phyloP scores from a whole-genome alignment of 176 grass and related monocot species.

The Cenchrus americanus region DNA sequence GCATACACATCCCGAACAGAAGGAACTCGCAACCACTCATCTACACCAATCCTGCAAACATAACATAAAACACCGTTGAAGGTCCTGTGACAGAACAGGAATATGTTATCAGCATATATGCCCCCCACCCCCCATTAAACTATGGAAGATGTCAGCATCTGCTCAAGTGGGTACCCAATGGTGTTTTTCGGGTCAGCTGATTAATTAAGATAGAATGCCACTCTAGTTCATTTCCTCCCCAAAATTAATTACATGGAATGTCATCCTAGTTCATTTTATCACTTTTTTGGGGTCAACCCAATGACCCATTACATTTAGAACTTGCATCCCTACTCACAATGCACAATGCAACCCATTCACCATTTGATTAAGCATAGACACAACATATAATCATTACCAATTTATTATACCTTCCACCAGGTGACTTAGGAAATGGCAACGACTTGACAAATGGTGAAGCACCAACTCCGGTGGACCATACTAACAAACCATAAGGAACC shows the following conservation, averaged over 20 bases:
- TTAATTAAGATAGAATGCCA: too few species aligned
- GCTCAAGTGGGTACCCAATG: too few species aligned
- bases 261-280: too few species aligned
- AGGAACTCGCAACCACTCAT: constrained; percentile 90
- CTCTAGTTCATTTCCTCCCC: too few species aligned
- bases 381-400: constrained; percentile 29
- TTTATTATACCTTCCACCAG: constrained; percentile 80
- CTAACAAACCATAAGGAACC: constrained; percentile 92
- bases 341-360: too few species aligned
- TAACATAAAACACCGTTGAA: neutral
- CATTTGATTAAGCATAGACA: neutral
- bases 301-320: too few species aligned
- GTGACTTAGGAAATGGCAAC: constrained; percentile 80
- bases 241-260: too few species aligned
- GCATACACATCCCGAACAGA: constrained; percentile 79
- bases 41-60: constrained; percentile 76
- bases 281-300: too few species aligned
- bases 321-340: too few species aligned
- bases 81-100: neutral
- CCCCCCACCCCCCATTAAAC: neutral
- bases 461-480: constrained; percentile 97
- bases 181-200: too few species aligned
- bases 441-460: constrained; percentile 77
- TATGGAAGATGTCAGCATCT: neutral
- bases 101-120: neutral